Conservation (phyloP, 352 stramenopile genomes). For the Phytophthora uliginosa region DNA sequence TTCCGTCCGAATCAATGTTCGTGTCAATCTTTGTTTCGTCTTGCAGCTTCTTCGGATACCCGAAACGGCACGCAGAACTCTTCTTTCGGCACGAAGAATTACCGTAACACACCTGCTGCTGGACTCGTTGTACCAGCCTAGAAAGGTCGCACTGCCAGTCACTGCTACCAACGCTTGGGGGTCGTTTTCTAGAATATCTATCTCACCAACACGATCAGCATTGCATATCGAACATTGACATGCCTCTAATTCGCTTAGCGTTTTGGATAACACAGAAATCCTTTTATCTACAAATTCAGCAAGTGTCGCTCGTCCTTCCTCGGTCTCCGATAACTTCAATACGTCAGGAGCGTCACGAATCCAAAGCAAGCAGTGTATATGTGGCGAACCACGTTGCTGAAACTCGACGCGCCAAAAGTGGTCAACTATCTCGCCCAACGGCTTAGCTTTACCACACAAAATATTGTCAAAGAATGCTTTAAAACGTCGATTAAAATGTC, state of each 20-base stretch:
- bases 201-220: not conserved
- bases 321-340: slow-evolving; percentile 1
- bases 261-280: slow-evolving; percentile 9
- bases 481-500: slow-evolving; percentile 34
- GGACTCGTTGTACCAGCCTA: slow-evolving; percentile 16
- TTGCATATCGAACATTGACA: slow-evolving; percentile 6
- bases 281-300: slow-evolving; percentile 8
- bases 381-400: slow-evolving; percentile 19
- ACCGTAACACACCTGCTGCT: slow-evolving; percentile 17
- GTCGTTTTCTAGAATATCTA: slow-evolving; percentile 8
- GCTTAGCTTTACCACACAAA: not conserved
- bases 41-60: slow-evolving; percentile 15
- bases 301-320: not conserved
- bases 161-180: too few relatives aligned
- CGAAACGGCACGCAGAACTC: slow-evolving; percentile 11
- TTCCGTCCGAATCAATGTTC: not conserved
- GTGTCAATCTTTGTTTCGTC: not conserved
- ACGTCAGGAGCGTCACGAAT: slow-evolving; percentile 28
- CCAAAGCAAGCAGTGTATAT: slow-evolving; percentile 32
- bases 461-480: slow-evolving; percentile 30
- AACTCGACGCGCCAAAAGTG: slow-evolving; percentile 25
- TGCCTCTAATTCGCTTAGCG: not conserved
- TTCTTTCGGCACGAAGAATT: slow-evolving; percentile 12
- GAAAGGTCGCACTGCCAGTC: slow-evolving; percentile 21
- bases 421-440: slow-evolving; percentile 26